Conservation (phyloP, 352 stramenopile genomes). For the Globisporangium ultimum region DNA sequence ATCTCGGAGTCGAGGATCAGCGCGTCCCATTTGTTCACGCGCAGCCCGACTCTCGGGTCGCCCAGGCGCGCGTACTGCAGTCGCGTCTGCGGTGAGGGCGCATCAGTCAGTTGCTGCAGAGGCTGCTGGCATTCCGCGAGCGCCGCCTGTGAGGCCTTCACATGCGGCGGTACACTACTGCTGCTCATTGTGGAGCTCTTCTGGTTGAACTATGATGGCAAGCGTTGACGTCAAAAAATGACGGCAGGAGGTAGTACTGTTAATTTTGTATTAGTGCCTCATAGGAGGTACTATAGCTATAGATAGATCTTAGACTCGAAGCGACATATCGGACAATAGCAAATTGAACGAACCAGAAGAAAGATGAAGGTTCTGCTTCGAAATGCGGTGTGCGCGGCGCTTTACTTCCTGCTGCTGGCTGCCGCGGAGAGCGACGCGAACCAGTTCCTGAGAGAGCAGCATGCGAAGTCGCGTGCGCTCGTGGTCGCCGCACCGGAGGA, state of each 20-base stretch:
- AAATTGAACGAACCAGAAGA: not conserved
- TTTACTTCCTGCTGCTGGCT: constrained; percentile 5
- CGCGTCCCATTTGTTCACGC: constrained; percentile 85
- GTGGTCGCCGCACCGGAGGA: constrained; percentile 6
- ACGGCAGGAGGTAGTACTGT: not conserved
- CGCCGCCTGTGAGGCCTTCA: constrained; percentile 30
- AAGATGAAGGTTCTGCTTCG: not conserved
- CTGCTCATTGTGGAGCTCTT: not conserved
- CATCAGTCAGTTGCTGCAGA: not conserved
- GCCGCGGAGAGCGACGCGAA: not conserved
- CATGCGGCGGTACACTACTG: constrained; percentile 28
- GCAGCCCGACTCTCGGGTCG: constrained; percentile 39
- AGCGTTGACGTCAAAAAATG: constrained; percentile 8
- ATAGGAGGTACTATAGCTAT: constrained; percentile 7
- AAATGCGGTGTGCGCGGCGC: constrained; percentile 13
- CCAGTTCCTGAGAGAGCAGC: not conserved
- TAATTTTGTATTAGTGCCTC: not conserved
- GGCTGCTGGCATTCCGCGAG: constrained; percentile 27
- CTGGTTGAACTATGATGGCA: not conserved
- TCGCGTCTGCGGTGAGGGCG: constrained; percentile 7
- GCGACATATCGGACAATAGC: not conserved
- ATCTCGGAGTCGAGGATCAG: constrained; percentile 81
- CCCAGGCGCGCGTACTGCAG: constrained; percentile 47
- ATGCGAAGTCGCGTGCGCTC: constrained; percentile 1
- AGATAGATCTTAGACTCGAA: not conserved